phyloP scores from a whole-genome alignment of 1,284 basidiomycete genomes.

The Schizopora paradoxa region DNA sequence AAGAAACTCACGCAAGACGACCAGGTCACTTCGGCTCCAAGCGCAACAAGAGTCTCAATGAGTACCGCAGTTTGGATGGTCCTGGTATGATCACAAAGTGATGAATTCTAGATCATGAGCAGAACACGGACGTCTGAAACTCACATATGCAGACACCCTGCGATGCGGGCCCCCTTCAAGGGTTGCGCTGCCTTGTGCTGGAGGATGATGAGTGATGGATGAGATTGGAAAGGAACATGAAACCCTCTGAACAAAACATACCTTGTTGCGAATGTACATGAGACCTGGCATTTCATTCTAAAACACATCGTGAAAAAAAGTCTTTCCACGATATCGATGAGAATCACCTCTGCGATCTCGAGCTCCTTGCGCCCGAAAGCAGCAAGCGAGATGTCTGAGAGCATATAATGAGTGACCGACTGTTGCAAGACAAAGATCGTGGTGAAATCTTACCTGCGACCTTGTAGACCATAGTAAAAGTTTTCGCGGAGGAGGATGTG shows the following conservation, averaged over 20 bases:
- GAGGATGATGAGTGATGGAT: no score
- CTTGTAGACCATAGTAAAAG: slow-evolving; percentile 70
- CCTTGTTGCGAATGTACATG: slow-evolving; percentile 86
- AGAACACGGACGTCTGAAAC: slow-evolving; percentile 20
- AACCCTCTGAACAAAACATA: slow-evolving; percentile 26
- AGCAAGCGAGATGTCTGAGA: slow-evolving; percentile 88
- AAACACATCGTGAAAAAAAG: slow-evolving; percentile 14
- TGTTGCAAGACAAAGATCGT: neutral
- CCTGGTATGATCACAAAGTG: slow-evolving; percentile 39
- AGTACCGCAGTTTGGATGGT: slow-evolving; percentile 96
- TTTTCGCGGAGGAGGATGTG: slow-evolving; percentile 25
- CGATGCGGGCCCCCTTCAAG: slow-evolving; percentile 93
- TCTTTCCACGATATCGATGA: slow-evolving; percentile 3
- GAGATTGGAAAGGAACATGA: slow-evolving; percentile 19
- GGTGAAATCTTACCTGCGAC: slow-evolving; percentile 57
- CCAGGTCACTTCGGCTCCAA: slow-evolving; percentile 98
- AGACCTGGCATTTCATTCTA: slow-evolving; percentile 92
- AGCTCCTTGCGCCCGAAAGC: slow-evolving; percentile 98
- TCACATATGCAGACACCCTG: slow-evolving; percentile 96
- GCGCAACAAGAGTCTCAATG: slow-evolving; percentile 91
- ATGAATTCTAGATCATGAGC: slow-evolving; percentile 8
- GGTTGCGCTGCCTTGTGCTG: slow-evolving; percentile 83
- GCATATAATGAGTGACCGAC: slow-evolving; percentile 18
- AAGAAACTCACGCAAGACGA: slow-evolving; percentile 83
- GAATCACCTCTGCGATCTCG: slow-evolving; percentile 85